These are phyloP conservation scores for Zychaea mexicana DNA, from an alignment of 371 early-diverging fungal species.

Conservation along the genomic window DNA sequence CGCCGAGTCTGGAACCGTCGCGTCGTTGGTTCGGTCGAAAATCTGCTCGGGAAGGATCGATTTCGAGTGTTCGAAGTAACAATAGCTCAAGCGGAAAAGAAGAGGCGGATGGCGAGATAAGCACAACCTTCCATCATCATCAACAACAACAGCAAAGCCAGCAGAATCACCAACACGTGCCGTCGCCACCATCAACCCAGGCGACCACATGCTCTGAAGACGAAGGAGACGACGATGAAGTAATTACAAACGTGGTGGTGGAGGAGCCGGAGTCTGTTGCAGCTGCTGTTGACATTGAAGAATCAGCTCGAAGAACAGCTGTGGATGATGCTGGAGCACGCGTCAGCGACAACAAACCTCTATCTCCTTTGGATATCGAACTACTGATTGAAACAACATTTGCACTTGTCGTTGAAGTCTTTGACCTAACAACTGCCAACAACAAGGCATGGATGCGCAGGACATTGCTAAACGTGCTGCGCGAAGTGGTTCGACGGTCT, in stretches of 20 bases:
- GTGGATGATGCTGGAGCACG: neutral
- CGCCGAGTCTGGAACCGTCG: slow-evolving; percentile 12
- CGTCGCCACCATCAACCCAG: neutral
- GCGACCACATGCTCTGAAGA: slow-evolving; percentile 6
- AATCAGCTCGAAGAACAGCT: neutral
- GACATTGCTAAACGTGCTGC: slow-evolving; percentile 38
- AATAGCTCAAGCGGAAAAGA: slow-evolving; percentile 11
- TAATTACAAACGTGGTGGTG: neutral
- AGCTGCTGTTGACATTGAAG: neutral
- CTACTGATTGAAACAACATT: slow-evolving; percentile 52
- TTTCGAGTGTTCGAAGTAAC: slow-evolving; percentile 22
- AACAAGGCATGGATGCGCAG: slow-evolving; percentile 52
- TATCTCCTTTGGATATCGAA: slow-evolving; percentile 45
- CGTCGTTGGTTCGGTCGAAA: slow-evolving; percentile 16
- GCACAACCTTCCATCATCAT: neutral
- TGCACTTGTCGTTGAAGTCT: slow-evolving; percentile 47
- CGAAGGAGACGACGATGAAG: slow-evolving; percentile 8
- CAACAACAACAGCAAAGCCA: slow-evolving; percentile 5
- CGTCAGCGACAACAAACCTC: slow-evolving; percentile 14
- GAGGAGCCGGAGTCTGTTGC: neutral
- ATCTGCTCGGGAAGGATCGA: slow-evolving; percentile 26
- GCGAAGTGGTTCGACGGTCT: slow-evolving; percentile 50
- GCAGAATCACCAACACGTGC: slow-evolving; percentile 2
- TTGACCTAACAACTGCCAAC: slow-evolving; percentile 46
- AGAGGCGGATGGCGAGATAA: neutral